Percentiles rank a stretch among this genome's conserved stretches.
Conservation (phyloP, 768 basidiomycete species). For the Rhodotorula kratochvilovae region DNA sequence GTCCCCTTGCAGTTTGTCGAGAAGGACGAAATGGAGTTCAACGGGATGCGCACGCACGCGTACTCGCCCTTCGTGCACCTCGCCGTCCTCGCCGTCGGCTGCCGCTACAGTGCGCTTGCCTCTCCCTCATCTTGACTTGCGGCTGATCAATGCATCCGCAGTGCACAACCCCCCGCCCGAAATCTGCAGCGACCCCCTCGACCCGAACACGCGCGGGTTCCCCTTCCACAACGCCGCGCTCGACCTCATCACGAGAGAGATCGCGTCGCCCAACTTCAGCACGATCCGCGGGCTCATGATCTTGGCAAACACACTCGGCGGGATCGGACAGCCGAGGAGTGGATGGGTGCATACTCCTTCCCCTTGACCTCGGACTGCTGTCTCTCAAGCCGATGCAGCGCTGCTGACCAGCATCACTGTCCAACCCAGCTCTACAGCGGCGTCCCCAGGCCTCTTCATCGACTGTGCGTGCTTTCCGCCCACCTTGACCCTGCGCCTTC, state of each 20-base stretch:
- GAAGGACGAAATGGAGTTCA: neutral
- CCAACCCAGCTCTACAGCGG: neutral
- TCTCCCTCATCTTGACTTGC: rapidly evolving
- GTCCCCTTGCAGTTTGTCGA: neutral
- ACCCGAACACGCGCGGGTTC: neutral
- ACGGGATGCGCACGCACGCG: neutral
- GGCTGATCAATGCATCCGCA: no score
- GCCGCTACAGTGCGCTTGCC: neutral
- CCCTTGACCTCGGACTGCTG: neutral
- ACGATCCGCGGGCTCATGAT: neutral
- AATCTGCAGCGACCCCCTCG: neutral
- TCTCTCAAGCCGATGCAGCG: no score
- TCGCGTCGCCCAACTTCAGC: neutral
- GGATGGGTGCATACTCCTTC: neutral
- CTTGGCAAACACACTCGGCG: neutral
- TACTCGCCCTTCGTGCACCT: slow-evolving; percentile 3
- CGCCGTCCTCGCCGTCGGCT: neutral
- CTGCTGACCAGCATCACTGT: no score
- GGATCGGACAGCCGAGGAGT: neutral
- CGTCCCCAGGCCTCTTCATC: neutral
- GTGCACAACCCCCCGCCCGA: neutral
- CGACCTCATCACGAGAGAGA: neutral
- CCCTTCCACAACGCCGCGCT: neutral
- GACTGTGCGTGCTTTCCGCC: neutral
- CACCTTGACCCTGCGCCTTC: rapidly evolving